Evolutionary conservation across 2,329 filamentous ascomycete species (phyloP), one percentile per base, ranked within the genome.

Genomic region (Claviceps sp.): DNA sequence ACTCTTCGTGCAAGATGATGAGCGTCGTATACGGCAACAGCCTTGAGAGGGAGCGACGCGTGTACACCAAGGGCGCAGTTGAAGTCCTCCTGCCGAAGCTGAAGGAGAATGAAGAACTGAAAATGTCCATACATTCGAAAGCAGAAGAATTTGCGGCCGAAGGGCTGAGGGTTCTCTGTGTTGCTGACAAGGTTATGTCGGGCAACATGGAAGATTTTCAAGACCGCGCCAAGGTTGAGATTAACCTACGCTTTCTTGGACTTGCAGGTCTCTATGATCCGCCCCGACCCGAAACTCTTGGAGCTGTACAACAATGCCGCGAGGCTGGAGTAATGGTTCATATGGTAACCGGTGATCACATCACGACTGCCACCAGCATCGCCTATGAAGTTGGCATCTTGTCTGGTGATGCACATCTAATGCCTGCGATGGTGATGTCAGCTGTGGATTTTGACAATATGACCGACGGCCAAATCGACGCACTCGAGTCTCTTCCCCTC

Each of bases 1-100:
- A 88, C 62, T 87, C 83, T 0, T 78, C 79, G 40, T 78, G 84
- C 65, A 88, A 88, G 69, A 77, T 82, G 54, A 88, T 88, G 84
- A 84, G 81, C 40, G 83, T 87, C 48, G 75, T 87, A 30, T 86
- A 84, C 44, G 64, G 65, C 7, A 64, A 59, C 44, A 63, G 62
- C 1, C 18, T 65, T 16, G 66, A 67, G 24, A 61, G 63, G 11
- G 61, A 63, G 11, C 62, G 62, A 47, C 65, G 69, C 13, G 72
- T 79, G 18, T 80, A 77, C 56, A 75, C 75, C 60, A 82, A 81
- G 60, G 78, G 78, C 42, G 78, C 78, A 1, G 69, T 78, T 18
- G 78, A 82, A 61, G 70, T 74, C n/a, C 67, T 81, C 45, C 60
- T 81, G 26, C 75, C 77, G 2, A 69, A 76, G 9, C 65, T 79